Base-by-base conservation (phyloP, 2,329 filamentous ascomycete genomes). In the Monosporascus sp. region DNA sequence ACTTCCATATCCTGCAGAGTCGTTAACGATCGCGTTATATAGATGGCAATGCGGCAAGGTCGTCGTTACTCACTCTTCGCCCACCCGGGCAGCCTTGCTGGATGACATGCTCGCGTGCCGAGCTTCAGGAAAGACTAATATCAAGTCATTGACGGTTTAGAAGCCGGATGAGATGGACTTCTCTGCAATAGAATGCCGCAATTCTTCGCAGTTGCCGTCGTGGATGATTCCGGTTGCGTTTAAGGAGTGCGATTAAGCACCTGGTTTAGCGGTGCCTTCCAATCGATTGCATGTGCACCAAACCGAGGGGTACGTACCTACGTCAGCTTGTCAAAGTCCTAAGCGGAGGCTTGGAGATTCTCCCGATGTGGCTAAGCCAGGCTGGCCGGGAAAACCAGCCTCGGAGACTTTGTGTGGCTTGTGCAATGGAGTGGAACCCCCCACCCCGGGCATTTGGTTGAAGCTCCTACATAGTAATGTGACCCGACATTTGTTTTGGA, bases 1-100 rank as follows among this genome's bases (percentile, higher is more conserved):
- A 95, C 91, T 96, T 96, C 91, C 91, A 96, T 63, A 95, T 89
- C 71, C 91, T 96, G 67, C 48, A 24, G 27, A 38, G 49, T 11
- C 11, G 58, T 65, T 63, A 66, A 52, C 49, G 24, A 46, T n/a
- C 7, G 20, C 7, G 27, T 14, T 31, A 52, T 26, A 46, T 17
- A 47, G 14, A 2, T 48, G n/a, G 47, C 26, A 26, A 41, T 35
- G 40, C 45, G 52, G 19, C 43, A 38, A n/a, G n/a, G 49, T 7
- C 48, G 48, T 20, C 31, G 41, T 37, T 51, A 76, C 80, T 55
- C 73, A 84, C 81, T 85, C 81, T 70, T 85, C 81, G 68, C 81
- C 81, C 58, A 85, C 70, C 52, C 81, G 79, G 68, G 80, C 78
- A 53, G 81, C 81, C 68, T 84, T 84, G 67, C 72, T 84, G 57